Evolutionary conservation across 192 early-diverging fungal species (phyloP), one percentile per base, ranked within the genome.

Genomic region (Oehlia diaphana): DNA sequence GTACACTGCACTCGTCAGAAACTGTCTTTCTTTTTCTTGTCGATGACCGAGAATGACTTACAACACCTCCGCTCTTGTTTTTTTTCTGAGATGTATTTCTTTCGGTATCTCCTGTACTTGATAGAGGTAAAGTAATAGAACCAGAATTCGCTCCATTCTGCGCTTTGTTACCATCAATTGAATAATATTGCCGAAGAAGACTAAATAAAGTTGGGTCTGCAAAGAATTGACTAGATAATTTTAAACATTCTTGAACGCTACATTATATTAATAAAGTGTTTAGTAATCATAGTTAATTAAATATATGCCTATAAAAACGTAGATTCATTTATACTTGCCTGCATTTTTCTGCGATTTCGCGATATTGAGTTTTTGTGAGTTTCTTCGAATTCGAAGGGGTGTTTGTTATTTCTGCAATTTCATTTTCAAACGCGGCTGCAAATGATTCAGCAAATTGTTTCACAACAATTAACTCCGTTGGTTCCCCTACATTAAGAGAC

Each of bases 211-310:
- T 76, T 39, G 75, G 62, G 64, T 76, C 75, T 10, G 63, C 63
- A 76, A 76, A 76, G n/a, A 63, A 76, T 44, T 65, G 61, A 42
- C 26, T 63, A n/a, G 75, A 76, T 6, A 65, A n/a, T 65, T 76
- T 65, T 10, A 65, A 44, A 76, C 42, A 23, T 65, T 76, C 62
- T 21, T 63, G 21, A 13, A 76, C 75, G 19, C 75, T 76, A 65
- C 8, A n/a, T 23, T 33, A 75, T 5, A 75, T 3, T 10, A 7
- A 44, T 44, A 76, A 23, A 76, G 4, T 42, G 3, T 44, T 39
- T 4, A 76, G 3, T 26, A 65, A 65, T 28, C 35, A 42, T 26
- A n/a, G 14, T 64, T 5, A 42, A 42, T 42, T 42, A 37, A 37
- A 37, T 44, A 76, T 14, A 23, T 26, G 9, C 14, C 23, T n/a